Evolutionary conservation across 148 eudicot genomes (phyloP).

Genomic region (Selenicereus undatus): DNA sequence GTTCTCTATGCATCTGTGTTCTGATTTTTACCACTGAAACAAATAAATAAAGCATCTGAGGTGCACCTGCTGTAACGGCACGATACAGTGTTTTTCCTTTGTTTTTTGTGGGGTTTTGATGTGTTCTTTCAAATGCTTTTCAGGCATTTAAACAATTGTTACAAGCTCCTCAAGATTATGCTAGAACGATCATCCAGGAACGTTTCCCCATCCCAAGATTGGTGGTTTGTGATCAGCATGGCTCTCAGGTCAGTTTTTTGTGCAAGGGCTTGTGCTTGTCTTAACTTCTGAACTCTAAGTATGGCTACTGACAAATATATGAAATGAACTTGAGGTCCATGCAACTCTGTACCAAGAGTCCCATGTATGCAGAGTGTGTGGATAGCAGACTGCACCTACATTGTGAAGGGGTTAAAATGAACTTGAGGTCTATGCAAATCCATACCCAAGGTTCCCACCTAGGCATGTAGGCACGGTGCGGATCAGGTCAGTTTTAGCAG

Average conservation of each 20-base stretch:
- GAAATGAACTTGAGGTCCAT: not conserved
- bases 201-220: constrained; percentile 95
- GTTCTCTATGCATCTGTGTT: not conserved
- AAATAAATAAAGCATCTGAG: too few relatives aligned
- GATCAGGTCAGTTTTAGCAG: too few relatives aligned
- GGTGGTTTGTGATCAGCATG: constrained; percentile 98
- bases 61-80: too few relatives aligned
- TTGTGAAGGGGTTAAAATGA: too few relatives aligned
- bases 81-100: too few relatives aligned
- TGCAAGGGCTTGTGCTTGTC: not conserved
- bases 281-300: not conserved
- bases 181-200: constrained; percentile 67
- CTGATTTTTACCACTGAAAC: too few relatives aligned
- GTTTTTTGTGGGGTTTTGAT: too few relatives aligned
- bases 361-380: too few relatives aligned
- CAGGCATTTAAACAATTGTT: constrained; percentile 75
- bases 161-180: constrained; percentile 85
- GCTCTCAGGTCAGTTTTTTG: constrained; percentile 73
- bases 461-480: too few relatives aligned
- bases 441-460: too few relatives aligned
- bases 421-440: too few relatives aligned
- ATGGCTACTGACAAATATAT: not conserved
- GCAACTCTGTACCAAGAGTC: not conserved
- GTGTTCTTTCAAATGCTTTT: not conserved
- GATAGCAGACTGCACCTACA: too few relatives aligned